Evolutionary conservation across 176 grass and related monocot species (phyloP), one percentile per base, ranked within the genome.

Genomic region (Lolium rigidum): DNA sequence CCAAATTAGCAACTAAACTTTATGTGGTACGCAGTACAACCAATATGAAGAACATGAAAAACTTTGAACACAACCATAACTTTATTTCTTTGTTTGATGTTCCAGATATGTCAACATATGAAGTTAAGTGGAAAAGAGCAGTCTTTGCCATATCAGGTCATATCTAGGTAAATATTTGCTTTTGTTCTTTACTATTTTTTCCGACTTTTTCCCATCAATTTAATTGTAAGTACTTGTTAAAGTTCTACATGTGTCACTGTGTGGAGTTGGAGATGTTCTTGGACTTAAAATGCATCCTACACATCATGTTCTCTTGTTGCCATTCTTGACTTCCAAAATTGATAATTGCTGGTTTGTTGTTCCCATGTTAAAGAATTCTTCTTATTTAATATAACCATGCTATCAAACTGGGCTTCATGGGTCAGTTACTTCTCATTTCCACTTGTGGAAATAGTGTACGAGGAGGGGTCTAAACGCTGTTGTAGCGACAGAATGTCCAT

Each of bases 71-170:
- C 28, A 66, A 66, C 25, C 68, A 58, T 70, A 74, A 70, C 48
- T 24, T 90, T 92, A 2, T n/a, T 86, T 74, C 47, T 58, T 74
- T 63, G 18, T 63, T 70, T 78, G 46, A 77, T 49, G 46, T 51
- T 83, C 37, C 76, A 99, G 97, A 99, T 99, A 92, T 99, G 97
- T 52, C 97, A 90, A 69, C 97, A 99, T 90, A 99, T 99, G 97
- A 99, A 96, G 86, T 57, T 92, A 79, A 99, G 94, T 83, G 97
- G 97, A 77, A 99, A 96, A 83, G 97, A 99, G 77, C 92, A 99
- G 54, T 95, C 97, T 78, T 83, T 99, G 61, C 97, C 97, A 70
- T 99, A 92, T 91, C 97, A 99, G 57, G 97, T 99, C 77, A 99
- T 99, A 91, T 99, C 97, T 28, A 99, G 92, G 97, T 94, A 77